Base-by-base conservation (phyloP, 1,284 basidiomycete genomes). In the Rugosomyces carneus region DNA sequence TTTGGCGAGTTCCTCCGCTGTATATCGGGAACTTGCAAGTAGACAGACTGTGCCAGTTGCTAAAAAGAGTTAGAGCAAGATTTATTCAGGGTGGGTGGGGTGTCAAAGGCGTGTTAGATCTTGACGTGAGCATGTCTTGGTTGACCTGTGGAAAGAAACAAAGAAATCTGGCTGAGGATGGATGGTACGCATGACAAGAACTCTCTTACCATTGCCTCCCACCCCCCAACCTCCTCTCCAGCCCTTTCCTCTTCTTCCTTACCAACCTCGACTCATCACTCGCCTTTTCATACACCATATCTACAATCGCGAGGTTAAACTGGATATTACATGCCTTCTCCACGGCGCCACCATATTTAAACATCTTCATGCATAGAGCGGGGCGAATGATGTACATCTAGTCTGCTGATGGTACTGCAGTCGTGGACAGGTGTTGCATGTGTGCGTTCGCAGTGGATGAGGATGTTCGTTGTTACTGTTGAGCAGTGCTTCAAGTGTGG, bases 311-410 rank as follows among this genome's bases (percentile, higher is more conserved):
- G 10, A 82, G 69, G 55, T 73, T 80, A 59, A 80, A 81, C 15
- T 72, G 70, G 43, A 81, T 80, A 43, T 75, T 69, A 40, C 54
- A 57, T 27, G 69, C 70, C 1, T 67, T 70, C 35, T 62, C 63
- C 6, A 62, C 70, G 9, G 64, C 67, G 10, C 68, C 71, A 35
- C 73, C 73, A 47, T 76, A 75, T 49, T 71, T 72, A 47, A 72
- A 67, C 79, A 82, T 82, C 57, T 78, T 78, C 62, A 76, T 68
- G 24, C 74, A 66, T 48, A 82, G 62, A 11, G 73, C 78, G 0
- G 80, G 79, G 13, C 78, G 72, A 18, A 73, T 79, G 42, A 79
- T 60, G 55, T 80, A 71, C 70, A 80, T 79, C 80, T 79, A 82
- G n/a, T n/a, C n/a, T n/a, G n/a, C n/a, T n/a, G n/a, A n/a, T n/a